These are phyloP conservation scores for Oryza australiensis DNA, from an alignment of 176 grass and related monocot species.

Conservation along the genomic window DNA sequence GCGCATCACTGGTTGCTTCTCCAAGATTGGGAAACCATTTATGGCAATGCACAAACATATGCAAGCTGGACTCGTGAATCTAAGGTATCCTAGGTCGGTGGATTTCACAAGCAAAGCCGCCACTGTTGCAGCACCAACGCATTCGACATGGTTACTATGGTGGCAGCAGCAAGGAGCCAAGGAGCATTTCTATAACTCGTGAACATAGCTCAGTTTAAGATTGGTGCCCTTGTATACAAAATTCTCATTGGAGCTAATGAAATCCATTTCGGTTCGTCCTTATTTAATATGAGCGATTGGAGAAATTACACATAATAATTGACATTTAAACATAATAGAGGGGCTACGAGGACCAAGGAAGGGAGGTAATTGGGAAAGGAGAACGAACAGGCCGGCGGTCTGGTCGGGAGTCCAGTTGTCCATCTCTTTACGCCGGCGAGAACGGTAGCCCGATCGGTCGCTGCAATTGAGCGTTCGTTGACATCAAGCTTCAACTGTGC, in stretches of 20 bases:
- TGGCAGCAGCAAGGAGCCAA: neutral
- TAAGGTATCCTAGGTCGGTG: too few relatives aligned
- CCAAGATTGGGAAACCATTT: neutral
- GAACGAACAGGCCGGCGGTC: constrained; percentile 40
- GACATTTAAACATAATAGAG: constrained; percentile 53
- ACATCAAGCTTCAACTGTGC: constrained; percentile 26
- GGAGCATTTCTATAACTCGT: neutral
- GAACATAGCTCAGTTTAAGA: constrained; percentile 21
- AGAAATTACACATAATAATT: constrained; percentile 60
- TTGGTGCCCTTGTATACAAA: constrained; percentile 44
- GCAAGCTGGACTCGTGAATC: neutral
- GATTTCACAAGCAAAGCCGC: neutral
- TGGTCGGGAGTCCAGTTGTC: constrained; percentile 5
- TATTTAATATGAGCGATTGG: constrained; percentile 57
- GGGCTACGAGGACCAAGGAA: constrained; percentile 14
- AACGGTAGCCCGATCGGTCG: constrained; percentile 27
- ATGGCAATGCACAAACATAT: neutral
- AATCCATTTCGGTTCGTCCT: constrained; percentile 36
- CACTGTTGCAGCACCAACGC: neutral
- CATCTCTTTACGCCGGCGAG: constrained; percentile 43
- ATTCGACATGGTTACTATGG: neutral
- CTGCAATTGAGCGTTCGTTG: constrained; percentile 37
- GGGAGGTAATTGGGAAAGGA: neutral
- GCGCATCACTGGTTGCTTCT: neutral
- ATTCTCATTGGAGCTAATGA: constrained; percentile 41